Evolutionary conservation across 805 yeast genomes (phyloP).

Genomic region (Nakazawaea wyomingensis): DNA sequence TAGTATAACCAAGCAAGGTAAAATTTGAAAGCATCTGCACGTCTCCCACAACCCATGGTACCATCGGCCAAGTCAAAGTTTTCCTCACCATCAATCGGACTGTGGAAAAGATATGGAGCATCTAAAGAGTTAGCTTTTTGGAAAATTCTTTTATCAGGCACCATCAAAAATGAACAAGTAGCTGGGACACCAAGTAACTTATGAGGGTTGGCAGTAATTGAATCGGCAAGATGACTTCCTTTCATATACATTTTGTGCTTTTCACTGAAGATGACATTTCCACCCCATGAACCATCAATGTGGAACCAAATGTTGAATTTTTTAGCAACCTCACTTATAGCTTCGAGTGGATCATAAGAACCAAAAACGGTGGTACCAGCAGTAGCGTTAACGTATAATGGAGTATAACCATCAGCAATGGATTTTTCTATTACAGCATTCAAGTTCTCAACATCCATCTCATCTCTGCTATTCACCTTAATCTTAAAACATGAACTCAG

Average conservation of each 20-base stretch:
- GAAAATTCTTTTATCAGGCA: slow-evolving; percentile 63
- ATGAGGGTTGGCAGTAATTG: slow-evolving; percentile 80
- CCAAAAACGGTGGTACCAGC: slow-evolving; percentile 91
- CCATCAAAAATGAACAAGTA: slow-evolving; percentile 65
- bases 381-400: slow-evolving; percentile 73
- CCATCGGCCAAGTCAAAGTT: slow-evolving; percentile 79
- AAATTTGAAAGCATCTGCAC: slow-evolving; percentile 76
- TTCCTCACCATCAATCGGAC: slow-evolving; percentile 42
- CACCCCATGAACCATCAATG: slow-evolving; percentile 91
- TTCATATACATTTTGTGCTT: slow-evolving; percentile 38
- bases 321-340: slow-evolving; percentile 49
- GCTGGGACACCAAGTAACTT: slow-evolving; percentile 86
- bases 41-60: slow-evolving; percentile 88
- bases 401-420: slow-evolving; percentile 51
- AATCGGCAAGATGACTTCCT: slow-evolving; percentile 66
- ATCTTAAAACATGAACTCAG: slow-evolving; percentile 57
- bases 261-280: slow-evolving; percentile 66
- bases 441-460: slow-evolving; percentile 46
- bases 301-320: slow-evolving; percentile 68
- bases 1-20: slow-evolving; percentile 80
- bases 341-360: slow-evolving; percentile 64
- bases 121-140: slow-evolving; percentile 67
- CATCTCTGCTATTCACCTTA: slow-evolving; percentile 49
- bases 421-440: slow-evolving; percentile 40
- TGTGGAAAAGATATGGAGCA: slow-evolving; percentile 81